Base-by-base conservation (phyloP, 1,284 basidiomycete species). In the Rhizopogon parksii region DNA sequence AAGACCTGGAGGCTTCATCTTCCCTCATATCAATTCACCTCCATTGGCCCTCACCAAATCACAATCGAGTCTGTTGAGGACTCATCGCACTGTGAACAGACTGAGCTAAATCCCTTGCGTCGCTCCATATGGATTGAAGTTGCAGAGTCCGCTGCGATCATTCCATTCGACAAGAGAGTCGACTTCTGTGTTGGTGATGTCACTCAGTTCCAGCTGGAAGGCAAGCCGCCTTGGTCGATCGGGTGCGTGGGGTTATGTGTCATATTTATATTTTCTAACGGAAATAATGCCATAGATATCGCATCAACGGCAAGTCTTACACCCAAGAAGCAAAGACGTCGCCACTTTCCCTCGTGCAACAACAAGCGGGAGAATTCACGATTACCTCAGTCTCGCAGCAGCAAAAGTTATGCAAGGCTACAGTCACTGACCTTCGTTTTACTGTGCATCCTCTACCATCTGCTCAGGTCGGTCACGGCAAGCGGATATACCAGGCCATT, bases 191-290 rank as follows among this genome's bases (percentile, higher is more conserved):
- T 93, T 7, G 95, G 95, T 24, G 95, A 98, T 59, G 77, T 82
- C 45, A 79, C 91, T 8, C 91, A 93, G 57, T 98, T 95, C 76
- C 83, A 95, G 62, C 74, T 99, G 15, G 93, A 97, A 69, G 95
- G 95, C 47, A 90, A 83, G 42, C 85, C 95, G n/a, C 95, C 95
- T 2, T 99, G 95, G 94, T 87, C 84, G 4, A 83, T 99, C 51
- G 84, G 85, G 83, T 94, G 60, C 49, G 81, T 71, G 11, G 4
- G 17, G 35, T 47, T 6, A 7, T n/a, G 36, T 37, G 36, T 11
- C 32, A 32, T 30, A 9, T n/a, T 21, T 34, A 36, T 38, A 12
- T 27, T 48, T 47, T 35, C 51, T 55, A 14, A 53, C 7, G 27
- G 19, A 42, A 24, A 15, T 35, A 3, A 45, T 58, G 55, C 40